Evolutionary conservation across 208 protist species (phyloP).

Genomic region (Crithidia expoeki): DNA sequence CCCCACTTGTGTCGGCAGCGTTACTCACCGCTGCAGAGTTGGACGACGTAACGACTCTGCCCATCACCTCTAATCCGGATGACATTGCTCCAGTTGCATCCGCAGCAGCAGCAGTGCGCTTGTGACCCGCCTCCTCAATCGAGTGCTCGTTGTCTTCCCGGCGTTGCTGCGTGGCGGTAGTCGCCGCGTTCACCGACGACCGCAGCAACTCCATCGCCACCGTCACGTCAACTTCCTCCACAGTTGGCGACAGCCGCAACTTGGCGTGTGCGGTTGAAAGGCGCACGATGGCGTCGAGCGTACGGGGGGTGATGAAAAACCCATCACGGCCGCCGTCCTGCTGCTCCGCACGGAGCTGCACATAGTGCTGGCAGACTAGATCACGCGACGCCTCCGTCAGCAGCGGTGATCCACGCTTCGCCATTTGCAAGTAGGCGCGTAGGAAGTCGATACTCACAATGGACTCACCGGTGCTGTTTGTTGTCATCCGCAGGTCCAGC

Average conservation of each 20-base stretch:
- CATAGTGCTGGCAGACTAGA: constrained; percentile 88
- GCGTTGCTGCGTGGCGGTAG: constrained; percentile 70
- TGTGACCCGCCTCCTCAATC: constrained; percentile 32
- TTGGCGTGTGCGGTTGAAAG: constrained; percentile 96
- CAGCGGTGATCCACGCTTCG: constrained; percentile 80
- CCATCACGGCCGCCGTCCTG: constrained; percentile 70
- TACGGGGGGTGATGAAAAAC: constrained; percentile 95
- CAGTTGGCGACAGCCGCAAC: constrained; percentile 80
- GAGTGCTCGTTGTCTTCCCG: constrained; percentile 62
- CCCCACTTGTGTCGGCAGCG: neutral
- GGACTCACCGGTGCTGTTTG: constrained; percentile 81
- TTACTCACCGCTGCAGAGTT: neutral
- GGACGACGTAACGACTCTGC: neutral
- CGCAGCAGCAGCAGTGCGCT: neutral
- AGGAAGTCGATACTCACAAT: constrained; percentile 97
- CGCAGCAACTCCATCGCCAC: constrained; percentile 86
- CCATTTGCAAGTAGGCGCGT: constrained; percentile 96
- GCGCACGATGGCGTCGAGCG: constrained; percentile 97
- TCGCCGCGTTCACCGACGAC: constrained; percentile 81
- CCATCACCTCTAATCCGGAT: no score
- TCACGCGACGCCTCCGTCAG: constrained; percentile 89
- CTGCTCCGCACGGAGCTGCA: constrained; percentile 90
- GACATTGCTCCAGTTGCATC: neutral
- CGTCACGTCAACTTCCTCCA: constrained; percentile 88
- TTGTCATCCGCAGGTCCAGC: constrained; percentile 75